A percentile compares a stretch with the other conserved stretches of the same genome.
Evolutionary conservation across 148 eudicot species (phyloP).

Genomic region (Pouteria glomerata): DNA sequence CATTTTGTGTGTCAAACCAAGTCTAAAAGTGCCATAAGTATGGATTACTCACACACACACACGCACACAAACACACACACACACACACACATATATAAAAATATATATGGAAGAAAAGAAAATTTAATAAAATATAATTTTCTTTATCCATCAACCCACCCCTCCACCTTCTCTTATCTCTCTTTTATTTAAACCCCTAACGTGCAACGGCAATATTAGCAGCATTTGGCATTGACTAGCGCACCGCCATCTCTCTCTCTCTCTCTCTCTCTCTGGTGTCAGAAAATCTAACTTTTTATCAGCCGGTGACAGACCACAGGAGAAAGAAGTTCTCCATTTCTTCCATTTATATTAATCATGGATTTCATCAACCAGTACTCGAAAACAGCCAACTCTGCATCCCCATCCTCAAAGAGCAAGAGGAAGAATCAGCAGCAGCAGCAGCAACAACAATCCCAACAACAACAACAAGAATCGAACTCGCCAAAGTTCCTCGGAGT

Average conservation of each 20-base stretch:
- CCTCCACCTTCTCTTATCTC: too few species aligned
- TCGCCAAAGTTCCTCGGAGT: slow-evolving; percentile 26
- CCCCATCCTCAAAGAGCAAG: slow-evolving; percentile 4
- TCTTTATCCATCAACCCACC: too few species aligned
- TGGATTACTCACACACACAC: too few species aligned
- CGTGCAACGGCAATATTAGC: slow-evolving; percentile 2
- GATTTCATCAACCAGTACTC: neutral
- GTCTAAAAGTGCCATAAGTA: too few species aligned
- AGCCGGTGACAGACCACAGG: neutral
- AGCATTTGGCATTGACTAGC: neutral
- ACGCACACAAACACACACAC: too few species aligned
- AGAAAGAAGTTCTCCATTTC: neutral
- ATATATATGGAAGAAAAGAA: too few species aligned
- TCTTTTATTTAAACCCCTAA: too few species aligned
- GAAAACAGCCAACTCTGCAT: neutral
- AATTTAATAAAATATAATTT: too few species aligned
- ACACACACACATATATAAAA: too few species aligned
- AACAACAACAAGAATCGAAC: neutral
- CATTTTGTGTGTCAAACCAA: too few species aligned
- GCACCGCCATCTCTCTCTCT: neutral
- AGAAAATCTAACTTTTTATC: slow-evolving; percentile 1
- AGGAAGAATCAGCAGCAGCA: slow-evolving; percentile 1
- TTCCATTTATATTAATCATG: neutral
- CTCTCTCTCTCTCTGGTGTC: slow-evolving; percentile 5
- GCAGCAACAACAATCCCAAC: neutral